Evolutionary conservation across 2,329 filamentous ascomycete genomes (phyloP).

Genomic region (Penicillium polonicum): DNA sequence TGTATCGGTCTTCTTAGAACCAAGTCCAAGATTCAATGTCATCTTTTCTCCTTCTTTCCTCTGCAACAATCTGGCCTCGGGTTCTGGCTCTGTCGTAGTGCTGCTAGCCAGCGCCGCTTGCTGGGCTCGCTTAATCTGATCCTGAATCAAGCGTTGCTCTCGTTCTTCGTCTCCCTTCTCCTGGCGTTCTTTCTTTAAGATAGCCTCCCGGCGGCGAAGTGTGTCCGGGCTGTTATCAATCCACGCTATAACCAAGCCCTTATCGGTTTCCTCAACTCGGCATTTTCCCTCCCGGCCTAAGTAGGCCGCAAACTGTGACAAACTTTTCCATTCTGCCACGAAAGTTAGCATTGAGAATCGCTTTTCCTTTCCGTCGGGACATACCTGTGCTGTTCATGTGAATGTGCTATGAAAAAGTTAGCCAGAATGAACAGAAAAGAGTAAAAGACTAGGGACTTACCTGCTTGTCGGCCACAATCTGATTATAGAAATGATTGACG

Average conservation of each 20-base stretch:
- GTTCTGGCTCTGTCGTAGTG: slow-evolving; percentile 40
- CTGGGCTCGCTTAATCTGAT: slow-evolving; percentile 77
- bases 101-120: slow-evolving; percentile 53
- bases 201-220: slow-evolving; percentile 73
- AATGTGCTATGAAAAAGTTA: slow-evolving; percentile 56
- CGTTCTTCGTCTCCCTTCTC: slow-evolving; percentile 89
- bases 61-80: slow-evolving; percentile 45
- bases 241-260: slow-evolving; percentile 81
- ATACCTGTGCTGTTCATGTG: slow-evolving; percentile 82
- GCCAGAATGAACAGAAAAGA: background rate
- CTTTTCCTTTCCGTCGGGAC: background rate
- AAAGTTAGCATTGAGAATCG: background rate
- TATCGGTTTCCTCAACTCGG: slow-evolving; percentile 83
- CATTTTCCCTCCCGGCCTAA: slow-evolving; percentile 85
- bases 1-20: slow-evolving; percentile 28
- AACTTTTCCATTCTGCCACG: slow-evolving; percentile 66
- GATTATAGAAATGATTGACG: slow-evolving; percentile 92
- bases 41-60: slow-evolving; percentile 73
- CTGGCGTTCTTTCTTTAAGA: slow-evolving; percentile 78
- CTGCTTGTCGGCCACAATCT: slow-evolving; percentile 70
- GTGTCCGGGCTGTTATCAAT: slow-evolving; percentile 89
- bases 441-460: background rate
- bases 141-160: slow-evolving; percentile 76
- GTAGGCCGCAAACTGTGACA: slow-evolving; percentile 88
- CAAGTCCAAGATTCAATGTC: slow-evolving; percentile 63